A percentile compares a stretch with the other conserved stretches of the same genome.
Evolutionary conservation across 805 yeast genomes (phyloP).

Genomic region (Suhomyces sp.): DNA sequence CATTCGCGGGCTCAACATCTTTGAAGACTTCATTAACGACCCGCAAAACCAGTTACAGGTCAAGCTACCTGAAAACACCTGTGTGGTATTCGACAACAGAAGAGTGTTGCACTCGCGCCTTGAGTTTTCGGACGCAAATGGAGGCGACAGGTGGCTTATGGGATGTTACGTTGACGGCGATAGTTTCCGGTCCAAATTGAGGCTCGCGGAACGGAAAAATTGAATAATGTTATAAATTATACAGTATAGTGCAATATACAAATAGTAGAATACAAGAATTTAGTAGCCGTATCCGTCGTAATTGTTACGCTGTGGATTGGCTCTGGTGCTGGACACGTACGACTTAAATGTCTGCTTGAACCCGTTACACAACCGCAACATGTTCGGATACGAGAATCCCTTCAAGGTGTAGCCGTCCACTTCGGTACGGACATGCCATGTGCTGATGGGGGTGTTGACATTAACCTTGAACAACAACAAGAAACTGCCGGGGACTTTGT

Average conservation of each 20-base stretch:
- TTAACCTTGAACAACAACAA: slow-evolving; percentile 80
- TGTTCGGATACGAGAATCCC: slow-evolving; percentile 83
- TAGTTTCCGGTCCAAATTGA: slow-evolving; percentile 59
- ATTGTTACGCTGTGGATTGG: slow-evolving; percentile 13
- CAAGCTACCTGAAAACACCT: slow-evolving; percentile 55
- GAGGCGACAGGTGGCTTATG: slow-evolving; percentile 65
- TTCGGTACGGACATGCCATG: slow-evolving; percentile 90
- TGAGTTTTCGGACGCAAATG: slow-evolving; percentile 39
- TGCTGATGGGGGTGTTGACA: slow-evolving; percentile 61
- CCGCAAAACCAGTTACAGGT: slow-evolving; percentile 53
- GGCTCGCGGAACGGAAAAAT: slow-evolving; percentile 17
- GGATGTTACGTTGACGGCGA: slow-evolving; percentile 77
- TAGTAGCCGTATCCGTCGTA: slow-evolving; percentile 26
- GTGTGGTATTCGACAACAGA: slow-evolving; percentile 70
- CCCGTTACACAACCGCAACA: slow-evolving; percentile 86
- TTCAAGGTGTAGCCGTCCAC: slow-evolving; percentile 82
- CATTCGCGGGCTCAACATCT: slow-evolving; percentile 54
- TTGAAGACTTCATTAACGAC: slow-evolving; percentile 55
- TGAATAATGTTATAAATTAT: neutral
- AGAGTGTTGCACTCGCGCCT: slow-evolving; percentile 65
- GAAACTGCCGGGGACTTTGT: slow-evolving; percentile 93
- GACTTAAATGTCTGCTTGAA: slow-evolving; percentile 67
- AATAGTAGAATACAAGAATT: slow-evolving; percentile 3
- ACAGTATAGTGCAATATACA: slow-evolving; percentile 4
- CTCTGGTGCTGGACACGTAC: slow-evolving; percentile 23